Evolutionary conservation across 495 filamentous ascomycete genomes (phyloP).

Genomic region (Neurospora sp.): DNA sequence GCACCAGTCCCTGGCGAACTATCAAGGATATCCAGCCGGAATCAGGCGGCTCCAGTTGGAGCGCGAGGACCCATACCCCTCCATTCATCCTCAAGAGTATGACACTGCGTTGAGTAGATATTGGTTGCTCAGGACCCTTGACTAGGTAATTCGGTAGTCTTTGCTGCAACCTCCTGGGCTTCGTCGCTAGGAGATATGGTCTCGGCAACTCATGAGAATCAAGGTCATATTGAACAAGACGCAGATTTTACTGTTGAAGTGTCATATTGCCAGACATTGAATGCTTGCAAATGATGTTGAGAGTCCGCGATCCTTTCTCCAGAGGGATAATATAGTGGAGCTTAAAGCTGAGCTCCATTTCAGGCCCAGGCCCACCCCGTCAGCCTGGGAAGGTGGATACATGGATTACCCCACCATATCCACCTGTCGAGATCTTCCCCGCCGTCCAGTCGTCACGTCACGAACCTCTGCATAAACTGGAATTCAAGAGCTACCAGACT

Average conservation of each 20-base stretch:
- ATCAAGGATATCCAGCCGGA: too few species aligned
- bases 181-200: neutral
- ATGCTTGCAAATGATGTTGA: neutral
- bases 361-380: too few species aligned
- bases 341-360: too few species aligned
- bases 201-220: neutral
- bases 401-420: too few species aligned
- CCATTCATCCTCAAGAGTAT: neutral
- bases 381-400: too few species aligned
- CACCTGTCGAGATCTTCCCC: neutral
- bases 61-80: neutral
- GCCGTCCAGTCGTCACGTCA: neutral
- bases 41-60: neutral
- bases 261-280: neutral
- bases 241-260: neutral
- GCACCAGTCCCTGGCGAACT: too few species aligned
- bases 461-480: neutral
- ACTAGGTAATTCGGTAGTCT: neutral
- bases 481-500: neutral
- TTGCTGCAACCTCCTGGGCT: neutral
- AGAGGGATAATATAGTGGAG: too few species aligned
- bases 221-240: neutral
- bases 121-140: neutral
- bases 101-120: neutral
- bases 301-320: neutral